Evolutionary conservation across 768 basidiomycete species (phyloP).

Genomic region (Suillus decipiens): DNA sequence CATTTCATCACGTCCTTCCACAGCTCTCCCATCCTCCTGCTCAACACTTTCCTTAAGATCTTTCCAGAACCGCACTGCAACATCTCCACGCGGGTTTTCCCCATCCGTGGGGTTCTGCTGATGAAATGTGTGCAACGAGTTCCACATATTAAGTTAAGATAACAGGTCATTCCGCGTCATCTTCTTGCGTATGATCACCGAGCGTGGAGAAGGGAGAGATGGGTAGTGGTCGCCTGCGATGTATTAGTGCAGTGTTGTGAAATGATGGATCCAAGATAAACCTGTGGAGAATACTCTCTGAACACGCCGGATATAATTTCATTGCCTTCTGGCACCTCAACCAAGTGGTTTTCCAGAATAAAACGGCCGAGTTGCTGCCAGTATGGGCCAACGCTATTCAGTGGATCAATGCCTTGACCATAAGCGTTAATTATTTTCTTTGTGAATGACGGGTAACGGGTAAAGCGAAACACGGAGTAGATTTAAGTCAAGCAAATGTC

Average conservation of each 20-base stretch:
- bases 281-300: constrained; percentile 62
- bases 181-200: constrained; percentile 54
- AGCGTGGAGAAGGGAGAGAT: constrained; percentile 31
- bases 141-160: constrained; percentile 71
- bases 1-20: constrained; percentile 24
- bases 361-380: constrained; percentile 80
- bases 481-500: constrained; percentile 31
- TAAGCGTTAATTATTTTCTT: constrained; percentile 71
- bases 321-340: constrained; percentile 63
- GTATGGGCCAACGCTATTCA: constrained; percentile 59
- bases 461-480: constrained; percentile 71
- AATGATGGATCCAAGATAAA: constrained; percentile 21
- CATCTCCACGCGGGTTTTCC: constrained; percentile 52
- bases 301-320: constrained; percentile 37
- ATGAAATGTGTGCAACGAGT: constrained; percentile 66
- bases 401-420: constrained; percentile 54
- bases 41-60: constrained; percentile 44
- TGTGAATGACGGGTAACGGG: constrained; percentile 55
- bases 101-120: constrained; percentile 61
- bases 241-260: background rate
- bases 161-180: constrained; percentile 70
- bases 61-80: constrained; percentile 66
- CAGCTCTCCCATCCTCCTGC: constrained; percentile 23
- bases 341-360: constrained; percentile 68
- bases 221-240: constrained; percentile 45